A percentile compares a stretch with the other conserved stretches of the same genome.
phyloP scores from a whole-genome alignment of 2,329 filamentous ascomycete species.

The Blumeria hordei region DNA sequence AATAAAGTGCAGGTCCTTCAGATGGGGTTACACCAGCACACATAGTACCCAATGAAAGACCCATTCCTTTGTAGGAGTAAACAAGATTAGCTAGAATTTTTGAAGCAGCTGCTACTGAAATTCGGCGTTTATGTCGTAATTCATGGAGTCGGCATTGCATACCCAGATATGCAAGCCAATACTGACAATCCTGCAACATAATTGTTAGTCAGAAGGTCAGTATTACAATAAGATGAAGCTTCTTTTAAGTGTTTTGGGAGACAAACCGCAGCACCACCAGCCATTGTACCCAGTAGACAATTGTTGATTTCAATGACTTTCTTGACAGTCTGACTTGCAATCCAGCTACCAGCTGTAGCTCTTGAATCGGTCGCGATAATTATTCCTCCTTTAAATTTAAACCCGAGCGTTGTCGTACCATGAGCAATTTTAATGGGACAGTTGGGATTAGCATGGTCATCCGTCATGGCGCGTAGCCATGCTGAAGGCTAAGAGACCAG shows the following conservation, averaged over 20 bases:
- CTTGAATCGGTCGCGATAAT: conserved; percentile 95
- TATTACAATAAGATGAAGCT: neutral
- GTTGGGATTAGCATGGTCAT: conserved; percentile 88
- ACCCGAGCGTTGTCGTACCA: conserved; percentile 92
- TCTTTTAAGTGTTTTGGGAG: neutral
- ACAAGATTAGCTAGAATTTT: conserved; percentile 98
- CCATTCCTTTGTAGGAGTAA: conserved; percentile 98
- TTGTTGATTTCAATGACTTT: conserved; percentile 99
- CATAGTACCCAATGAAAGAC: conserved; percentile 98
- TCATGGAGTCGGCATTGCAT: conserved; percentile 99
- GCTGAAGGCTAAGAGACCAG: conserved; percentile 41
- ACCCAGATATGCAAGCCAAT: conserved; percentile 95
- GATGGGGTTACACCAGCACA: conserved; percentile 87
- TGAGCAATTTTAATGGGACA: conserved; percentile 99
- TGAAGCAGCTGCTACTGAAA: conserved; percentile 86
- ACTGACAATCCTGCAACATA: conserved; percentile 65
- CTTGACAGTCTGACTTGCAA: conserved; percentile 98
- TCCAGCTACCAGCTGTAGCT: conserved; percentile 96
- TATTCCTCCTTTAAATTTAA: conserved; percentile 95
- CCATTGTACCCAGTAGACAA: conserved; percentile 88
- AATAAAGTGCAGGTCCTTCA: conserved; percentile 94
- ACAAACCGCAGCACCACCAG: conserved; percentile 73
- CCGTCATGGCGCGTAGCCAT: conserved; percentile 90
- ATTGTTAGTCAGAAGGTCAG: conserved; percentile 1
- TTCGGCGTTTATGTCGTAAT: conserved; percentile 95